Conservation (phyloP, 768 basidiomycete species). For the Albatrellus ellisii region DNA sequence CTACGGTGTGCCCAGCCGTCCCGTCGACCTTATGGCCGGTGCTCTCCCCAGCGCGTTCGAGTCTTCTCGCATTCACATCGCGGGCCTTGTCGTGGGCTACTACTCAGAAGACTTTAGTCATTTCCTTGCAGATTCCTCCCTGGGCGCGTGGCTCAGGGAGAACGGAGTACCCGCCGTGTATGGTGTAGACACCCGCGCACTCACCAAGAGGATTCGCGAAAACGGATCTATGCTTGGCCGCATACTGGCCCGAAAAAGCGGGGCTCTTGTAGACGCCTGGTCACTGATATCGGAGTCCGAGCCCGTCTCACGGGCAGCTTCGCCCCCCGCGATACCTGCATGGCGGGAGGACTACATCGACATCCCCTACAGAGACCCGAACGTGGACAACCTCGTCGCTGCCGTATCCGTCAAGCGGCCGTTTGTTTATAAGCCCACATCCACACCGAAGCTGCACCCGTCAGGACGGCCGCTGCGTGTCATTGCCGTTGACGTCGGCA, state of each 20-base stretch:
- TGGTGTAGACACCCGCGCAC: slow-evolving; percentile 91
- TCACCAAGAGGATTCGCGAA: slow-evolving; percentile 93
- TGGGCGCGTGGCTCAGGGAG: slow-evolving; percentile 90
- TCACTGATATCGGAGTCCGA: slow-evolving; percentile 24
- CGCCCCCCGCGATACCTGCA: slow-evolving; percentile 30
- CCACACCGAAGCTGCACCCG: slow-evolving; percentile 50
- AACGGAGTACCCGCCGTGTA: slow-evolving; percentile 89
- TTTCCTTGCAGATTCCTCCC: slow-evolving; percentile 79
- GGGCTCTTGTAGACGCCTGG: slow-evolving; percentile 26
- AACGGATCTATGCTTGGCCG: slow-evolving; percentile 89
- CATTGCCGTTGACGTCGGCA: slow-evolving; percentile 92
- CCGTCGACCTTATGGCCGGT: slow-evolving; percentile 30
- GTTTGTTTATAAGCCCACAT: slow-evolving; percentile 51
- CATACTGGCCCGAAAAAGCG: slow-evolving; percentile 52
- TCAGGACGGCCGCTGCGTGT: slow-evolving; percentile 74
- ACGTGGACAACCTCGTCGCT: slow-evolving; percentile 82
- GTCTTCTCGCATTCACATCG: slow-evolving; percentile 87
- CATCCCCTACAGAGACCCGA: slow-evolving; percentile 80
- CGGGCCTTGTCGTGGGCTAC: slow-evolving; percentile 84
- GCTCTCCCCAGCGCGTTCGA: slow-evolving; percentile 80
- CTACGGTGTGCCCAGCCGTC: slow-evolving; percentile 86
- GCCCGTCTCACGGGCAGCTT: slow-evolving; percentile 34
- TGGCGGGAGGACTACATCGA: slow-evolving; percentile 84
- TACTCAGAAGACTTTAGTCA: slow-evolving; percentile 94
- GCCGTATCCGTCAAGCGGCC: slow-evolving; percentile 67